These are phyloP conservation scores for Ophiostoma sp. DNA, from an alignment of 2,329 filamentous ascomycete genomes.

Conservation along the genomic window DNA sequence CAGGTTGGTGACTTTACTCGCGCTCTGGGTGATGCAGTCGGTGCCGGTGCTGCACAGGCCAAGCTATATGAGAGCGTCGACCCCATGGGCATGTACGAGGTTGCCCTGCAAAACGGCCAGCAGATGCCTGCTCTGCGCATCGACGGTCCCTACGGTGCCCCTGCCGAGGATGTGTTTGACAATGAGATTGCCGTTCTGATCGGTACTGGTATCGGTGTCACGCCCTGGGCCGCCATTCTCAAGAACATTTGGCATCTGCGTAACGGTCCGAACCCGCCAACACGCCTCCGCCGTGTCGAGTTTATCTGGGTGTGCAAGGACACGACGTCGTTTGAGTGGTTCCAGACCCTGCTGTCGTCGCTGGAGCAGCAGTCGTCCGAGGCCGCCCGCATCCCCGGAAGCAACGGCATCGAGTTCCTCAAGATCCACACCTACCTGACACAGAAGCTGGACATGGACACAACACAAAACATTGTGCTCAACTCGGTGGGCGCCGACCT, in stretches of 20 bases:
- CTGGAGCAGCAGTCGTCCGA: slow-evolving; percentile 79
- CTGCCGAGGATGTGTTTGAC: slow-evolving; percentile 94
- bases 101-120: slow-evolving; percentile 87
- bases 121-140: slow-evolving; percentile 85
- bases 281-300: slow-evolving; percentile 85
- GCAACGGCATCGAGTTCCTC: slow-evolving; percentile 74
- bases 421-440: slow-evolving; percentile 98
- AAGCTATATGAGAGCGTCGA: slow-evolving; percentile 89
- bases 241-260: slow-evolving; percentile 99
- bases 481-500: slow-evolving; percentile 85
- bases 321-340: slow-evolving; percentile 96
- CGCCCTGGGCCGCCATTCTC: slow-evolving; percentile 78
- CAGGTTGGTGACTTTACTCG: slow-evolving; percentile 96
- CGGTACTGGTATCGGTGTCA: slow-evolving; percentile 81
- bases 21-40: slow-evolving; percentile 90
- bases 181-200: slow-evolving; percentile 84
- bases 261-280: slow-evolving; percentile 80
- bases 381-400: slow-evolving; percentile 61
- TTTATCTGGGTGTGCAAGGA: slow-evolving; percentile 99
- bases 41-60: slow-evolving; percentile 78
- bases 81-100: slow-evolving; percentile 95
- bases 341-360: slow-evolving; percentile 86
- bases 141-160: slow-evolving; percentile 93
- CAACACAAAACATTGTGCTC: slow-evolving; percentile 91
- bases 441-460: slow-evolving; percentile 85